Percentiles rank a stretch among this genome's conserved stretches.
Evolutionary conservation across 139 green algal genomes (phyloP).

Genomic region (Monoraphidium neglectum): DNA sequence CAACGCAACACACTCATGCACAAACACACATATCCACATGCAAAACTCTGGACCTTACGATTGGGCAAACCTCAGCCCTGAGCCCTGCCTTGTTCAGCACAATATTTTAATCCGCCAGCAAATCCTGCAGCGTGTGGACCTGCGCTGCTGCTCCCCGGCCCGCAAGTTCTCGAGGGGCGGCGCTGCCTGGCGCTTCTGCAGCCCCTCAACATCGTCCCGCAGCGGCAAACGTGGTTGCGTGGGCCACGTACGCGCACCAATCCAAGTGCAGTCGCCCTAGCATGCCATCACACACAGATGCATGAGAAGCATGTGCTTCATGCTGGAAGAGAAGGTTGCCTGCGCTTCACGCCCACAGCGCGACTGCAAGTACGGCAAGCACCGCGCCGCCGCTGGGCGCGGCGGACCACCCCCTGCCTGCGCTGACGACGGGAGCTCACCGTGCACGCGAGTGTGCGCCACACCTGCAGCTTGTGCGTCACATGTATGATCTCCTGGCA

Average conservation of each 20-base stretch:
- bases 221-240: neutral
- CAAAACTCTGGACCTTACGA: no score
- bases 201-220: slow-evolving; percentile 52
- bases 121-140: slow-evolving; percentile 68
- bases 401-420: no score
- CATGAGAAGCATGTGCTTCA: no score
- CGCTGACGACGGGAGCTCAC: neutral
- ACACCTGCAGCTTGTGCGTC: slow-evolving; percentile 55
- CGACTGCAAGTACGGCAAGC: neutral
- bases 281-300: neutral
- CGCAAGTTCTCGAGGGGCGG: slow-evolving; percentile 50
- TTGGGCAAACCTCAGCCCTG: no score
- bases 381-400: neutral
- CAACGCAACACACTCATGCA: no score
- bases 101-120: slow-evolving; percentile 75
- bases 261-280: neutral
- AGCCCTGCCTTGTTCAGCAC: slow-evolving; percentile 71
- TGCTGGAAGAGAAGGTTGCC: neutral
- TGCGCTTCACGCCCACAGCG: neutral
- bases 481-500: slow-evolving; percentile 64
- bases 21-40: no score
- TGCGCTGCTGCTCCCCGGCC: slow-evolving; percentile 53
- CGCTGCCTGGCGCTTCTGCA: slow-evolving; percentile 51
- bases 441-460: neutral
- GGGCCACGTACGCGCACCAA: neutral